Base-by-base conservation (phyloP, 2,329 filamentous ascomycete species). In the Epichloe amarillans region DNA sequence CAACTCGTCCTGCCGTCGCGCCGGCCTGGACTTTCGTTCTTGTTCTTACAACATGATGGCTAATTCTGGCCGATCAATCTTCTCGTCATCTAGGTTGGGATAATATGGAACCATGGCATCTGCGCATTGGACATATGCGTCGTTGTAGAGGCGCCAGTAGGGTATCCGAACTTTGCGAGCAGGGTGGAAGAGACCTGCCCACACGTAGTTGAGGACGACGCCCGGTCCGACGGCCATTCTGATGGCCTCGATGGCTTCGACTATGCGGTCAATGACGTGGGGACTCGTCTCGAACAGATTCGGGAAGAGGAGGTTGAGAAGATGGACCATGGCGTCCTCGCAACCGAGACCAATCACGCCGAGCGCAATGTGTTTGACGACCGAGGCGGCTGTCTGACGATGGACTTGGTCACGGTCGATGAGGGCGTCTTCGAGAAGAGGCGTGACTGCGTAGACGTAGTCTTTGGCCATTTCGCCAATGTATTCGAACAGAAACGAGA, bases 391-490 rank as follows among this genome's bases (percentile, higher is more conserved):
- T 1, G 93, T 98, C 68, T 98, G 93, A 30, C 93, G 83, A 70
- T 98, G 93, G 1, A 98, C 93, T 70, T 98, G 93, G 66, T 98
- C 93, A 54, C 93, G 84, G 67, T 98, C 93, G 68, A 96, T 96
- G 54, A 98, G 82, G 2, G 94, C 93, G 64, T 98, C 93, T 65
- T 98, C 93, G 2, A 98, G 82, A 10, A 98, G 75, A 6, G 93
- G 93, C 2, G 90, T 96, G 36, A 98, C 90, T 17, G 94, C 93
- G 63, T 98, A 98, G 64, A 98, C 93, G 66, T 98, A 98, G 69
- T 98, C 93, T 71, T 97, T 98, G 56, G 89, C 88, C 93, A 98
- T 97, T 69, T 98, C 93, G 56, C 93, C 93, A 66, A 98, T 98
- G 70, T 98, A 98, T 65, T 98, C 93, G 64, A 97, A 98, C 54